Evolutionary conservation across 1,284 basidiomycete genomes (phyloP).

Genomic region (Puccinia polysora): DNA sequence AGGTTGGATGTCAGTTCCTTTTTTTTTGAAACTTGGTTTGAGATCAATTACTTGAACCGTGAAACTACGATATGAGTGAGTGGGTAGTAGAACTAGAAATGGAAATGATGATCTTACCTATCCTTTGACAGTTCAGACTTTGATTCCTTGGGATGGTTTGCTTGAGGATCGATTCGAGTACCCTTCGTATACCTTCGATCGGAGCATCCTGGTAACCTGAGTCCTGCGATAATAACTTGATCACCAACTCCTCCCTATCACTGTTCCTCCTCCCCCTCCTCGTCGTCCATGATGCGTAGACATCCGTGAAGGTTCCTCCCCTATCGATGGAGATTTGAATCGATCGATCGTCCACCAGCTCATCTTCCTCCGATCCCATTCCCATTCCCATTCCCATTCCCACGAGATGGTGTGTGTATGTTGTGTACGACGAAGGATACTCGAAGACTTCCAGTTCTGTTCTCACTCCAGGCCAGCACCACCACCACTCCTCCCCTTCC

Average conservation of each 20-base stretch:
- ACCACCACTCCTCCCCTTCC: too few species aligned
- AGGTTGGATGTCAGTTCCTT: not conserved
- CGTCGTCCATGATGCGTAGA: constrained; percentile 49
- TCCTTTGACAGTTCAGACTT: constrained; percentile 71
- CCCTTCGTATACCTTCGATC: constrained; percentile 85
- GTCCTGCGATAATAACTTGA: constrained; percentile 55
- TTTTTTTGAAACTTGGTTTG: too few species aligned
- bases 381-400: too few species aligned
- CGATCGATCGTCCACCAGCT: constrained; percentile 49
- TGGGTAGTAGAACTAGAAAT: too few species aligned
- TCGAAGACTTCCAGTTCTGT: too few species aligned
- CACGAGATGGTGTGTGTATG: too few species aligned
- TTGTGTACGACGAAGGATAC: too few species aligned
- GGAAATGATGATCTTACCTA: constrained; percentile 63
- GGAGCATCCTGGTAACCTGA: constrained; percentile 81
- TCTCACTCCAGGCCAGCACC: too few species aligned
- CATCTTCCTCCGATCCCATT: too few species aligned
- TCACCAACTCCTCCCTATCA: constrained; percentile 50
- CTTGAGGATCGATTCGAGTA: constrained; percentile 73
- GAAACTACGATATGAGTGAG: too few species aligned
- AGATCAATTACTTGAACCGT: too few species aligned
- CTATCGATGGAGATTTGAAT: constrained; percentile 53
- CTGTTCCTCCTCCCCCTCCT: constrained; percentile 15
- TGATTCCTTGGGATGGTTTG: constrained; percentile 63
- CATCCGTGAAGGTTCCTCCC: constrained; percentile 50